phyloP scores from a whole-genome alignment of 495 filamentous ascomycete species.

The Penicillium pancosmium region DNA sequence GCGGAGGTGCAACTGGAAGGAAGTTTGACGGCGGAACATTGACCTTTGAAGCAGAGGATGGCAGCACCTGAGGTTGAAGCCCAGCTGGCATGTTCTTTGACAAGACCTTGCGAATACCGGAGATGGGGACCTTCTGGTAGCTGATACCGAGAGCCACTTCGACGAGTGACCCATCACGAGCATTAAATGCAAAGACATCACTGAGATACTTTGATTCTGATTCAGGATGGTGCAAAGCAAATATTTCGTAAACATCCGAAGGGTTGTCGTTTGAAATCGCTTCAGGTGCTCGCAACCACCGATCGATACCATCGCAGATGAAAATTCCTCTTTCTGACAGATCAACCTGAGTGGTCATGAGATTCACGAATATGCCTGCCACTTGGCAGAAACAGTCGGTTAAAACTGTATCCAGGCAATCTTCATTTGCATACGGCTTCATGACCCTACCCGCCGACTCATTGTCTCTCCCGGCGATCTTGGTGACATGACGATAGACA shows the following conservation, averaged over 20 bases:
- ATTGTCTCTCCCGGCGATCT: conserved; percentile 43
- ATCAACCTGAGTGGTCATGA: conserved; percentile 44
- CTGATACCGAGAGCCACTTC: conserved; percentile 47
- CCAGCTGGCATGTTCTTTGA: neutral
- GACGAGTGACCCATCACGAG: conserved; percentile 12
- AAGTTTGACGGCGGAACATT: neutral
- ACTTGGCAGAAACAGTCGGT: conserved; percentile 52
- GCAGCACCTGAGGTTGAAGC: neutral
- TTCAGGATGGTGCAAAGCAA: conserved; percentile 12
- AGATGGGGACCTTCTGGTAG: conserved; percentile 22
- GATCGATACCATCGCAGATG: conserved; percentile 50
- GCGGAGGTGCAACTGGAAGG: neutral
- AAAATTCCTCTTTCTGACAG: conserved; percentile 42
- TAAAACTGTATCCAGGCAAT: conserved; percentile 41
- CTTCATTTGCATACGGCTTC: conserved; percentile 37
- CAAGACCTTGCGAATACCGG: neutral
- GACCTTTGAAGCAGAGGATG: neutral
- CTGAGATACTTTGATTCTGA: conserved; percentile 14
- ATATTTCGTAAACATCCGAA: conserved; percentile 13
- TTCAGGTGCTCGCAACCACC: conserved; percentile 49
- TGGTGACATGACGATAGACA: conserved; percentile 35
- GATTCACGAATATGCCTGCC: conserved; percentile 53
- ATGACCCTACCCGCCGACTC: conserved; percentile 49
- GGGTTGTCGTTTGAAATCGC: conserved; percentile 21
- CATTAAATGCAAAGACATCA: conserved; percentile 30